phyloP scores from a whole-genome alignment of 228 moss, liverwort and hornwort genomes.

The Sphagnum fallax region DNA sequence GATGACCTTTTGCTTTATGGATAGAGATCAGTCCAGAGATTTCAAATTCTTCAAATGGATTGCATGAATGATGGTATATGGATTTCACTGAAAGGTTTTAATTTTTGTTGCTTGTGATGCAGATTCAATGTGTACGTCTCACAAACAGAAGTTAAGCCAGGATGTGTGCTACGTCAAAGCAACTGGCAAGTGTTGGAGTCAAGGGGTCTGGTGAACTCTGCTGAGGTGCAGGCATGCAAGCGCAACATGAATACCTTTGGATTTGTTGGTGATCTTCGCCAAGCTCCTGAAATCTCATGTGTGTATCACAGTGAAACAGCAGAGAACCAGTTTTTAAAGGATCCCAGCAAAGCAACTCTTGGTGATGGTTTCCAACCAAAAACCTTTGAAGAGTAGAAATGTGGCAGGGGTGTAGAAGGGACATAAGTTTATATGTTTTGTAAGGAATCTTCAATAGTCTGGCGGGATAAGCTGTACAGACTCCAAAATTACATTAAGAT shows the following conservation, averaged over 20 bases:
- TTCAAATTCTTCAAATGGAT: too few species aligned
- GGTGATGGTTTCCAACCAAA: slow-evolving; percentile 97
- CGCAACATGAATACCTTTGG: slow-evolving; percentile 97
- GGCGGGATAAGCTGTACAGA: too few species aligned
- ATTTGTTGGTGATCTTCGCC: slow-evolving; percentile 89
- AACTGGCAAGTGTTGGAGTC: slow-evolving; percentile 88
- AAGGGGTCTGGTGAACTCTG: slow-evolving; percentile 61
- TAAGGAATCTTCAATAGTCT: too few species aligned
- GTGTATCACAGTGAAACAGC: slow-evolving; percentile 95
- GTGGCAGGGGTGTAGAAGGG: too few species aligned
- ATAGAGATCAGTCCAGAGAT: too few species aligned
- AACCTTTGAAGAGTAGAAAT: slow-evolving; percentile 28
- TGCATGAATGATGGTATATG: too few species aligned
- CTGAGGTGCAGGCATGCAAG: slow-evolving; percentile 84
- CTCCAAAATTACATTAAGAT: too few species aligned
- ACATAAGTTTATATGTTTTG: too few species aligned
- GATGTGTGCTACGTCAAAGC: slow-evolving; percentile 79
- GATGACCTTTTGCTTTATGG: too few species aligned
- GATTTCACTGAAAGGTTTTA: too few species aligned
- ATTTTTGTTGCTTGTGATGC: slow-evolving; percentile 4
- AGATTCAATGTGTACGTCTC: slow-evolving; percentile 95
- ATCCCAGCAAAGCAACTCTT: slow-evolving; percentile 82
- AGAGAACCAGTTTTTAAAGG: slow-evolving; percentile 90
- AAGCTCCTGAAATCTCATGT: slow-evolving; percentile 89
- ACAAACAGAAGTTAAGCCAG: slow-evolving; percentile 91